A percentile compares a stretch with the other conserved stretches of the same genome.
These are phyloP conservation scores for Verbena officinalis DNA, from an alignment of 257 asterid genomes.

Conservation along the genomic window DNA sequence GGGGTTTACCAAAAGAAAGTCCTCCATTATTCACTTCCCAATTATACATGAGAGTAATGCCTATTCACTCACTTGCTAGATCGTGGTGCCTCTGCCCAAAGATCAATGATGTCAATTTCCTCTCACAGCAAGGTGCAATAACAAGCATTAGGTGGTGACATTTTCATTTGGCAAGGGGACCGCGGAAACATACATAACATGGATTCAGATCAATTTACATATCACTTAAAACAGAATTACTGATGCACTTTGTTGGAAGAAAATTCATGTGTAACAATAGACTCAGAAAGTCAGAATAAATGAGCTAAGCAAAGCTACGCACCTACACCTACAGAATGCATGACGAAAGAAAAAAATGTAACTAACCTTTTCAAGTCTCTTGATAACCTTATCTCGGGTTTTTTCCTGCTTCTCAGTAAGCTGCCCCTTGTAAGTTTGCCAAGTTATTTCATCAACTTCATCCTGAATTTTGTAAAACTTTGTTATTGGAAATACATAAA, in stretches of 20 bases:
- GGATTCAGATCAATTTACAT: constrained; percentile 15
- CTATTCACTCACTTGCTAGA: constrained; percentile 6
- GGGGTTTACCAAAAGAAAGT: not conserved
- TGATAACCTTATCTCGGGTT: constrained; percentile 89
- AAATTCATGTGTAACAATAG: constrained; percentile 5
- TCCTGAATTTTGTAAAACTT: constrained; percentile 47
- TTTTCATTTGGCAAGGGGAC: constrained; percentile 20
- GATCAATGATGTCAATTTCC: constrained; percentile 6
- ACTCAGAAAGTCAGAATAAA: not conserved
- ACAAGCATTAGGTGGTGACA: not conserved
- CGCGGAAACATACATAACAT: constrained; percentile 10
- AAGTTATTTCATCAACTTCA: constrained; percentile 87
- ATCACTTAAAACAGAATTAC: not conserved
- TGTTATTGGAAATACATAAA: constrained; percentile 14
- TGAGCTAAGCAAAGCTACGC: constrained; percentile 11
- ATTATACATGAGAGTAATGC: not conserved
- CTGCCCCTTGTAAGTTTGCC: constrained; percentile 97
- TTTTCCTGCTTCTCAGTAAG: constrained; percentile 97
- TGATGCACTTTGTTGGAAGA: not conserved
- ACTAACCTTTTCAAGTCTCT: constrained; percentile 90
- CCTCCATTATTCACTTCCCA: not conserved
- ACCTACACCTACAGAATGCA: not conserved
- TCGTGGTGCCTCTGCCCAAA: not conserved
- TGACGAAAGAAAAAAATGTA: constrained; percentile 15
- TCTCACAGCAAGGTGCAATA: too few relatives aligned